These are phyloP conservation scores for Casuarina glauca DNA, from an alignment of 306 rosid genomes.

Conservation along the genomic window DNA sequence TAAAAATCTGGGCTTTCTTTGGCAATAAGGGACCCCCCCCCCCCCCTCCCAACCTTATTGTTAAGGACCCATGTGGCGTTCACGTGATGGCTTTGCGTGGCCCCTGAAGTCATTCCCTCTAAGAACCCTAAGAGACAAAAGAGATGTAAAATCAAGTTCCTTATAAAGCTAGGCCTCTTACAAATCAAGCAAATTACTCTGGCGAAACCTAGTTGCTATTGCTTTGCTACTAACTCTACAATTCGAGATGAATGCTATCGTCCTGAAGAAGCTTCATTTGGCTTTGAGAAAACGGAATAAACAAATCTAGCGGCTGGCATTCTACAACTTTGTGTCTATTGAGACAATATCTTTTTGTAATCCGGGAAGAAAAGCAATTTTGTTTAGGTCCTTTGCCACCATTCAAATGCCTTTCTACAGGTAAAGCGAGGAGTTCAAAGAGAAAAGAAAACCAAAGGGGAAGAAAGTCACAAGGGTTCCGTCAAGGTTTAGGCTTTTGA, in stretches of 20 bases:
- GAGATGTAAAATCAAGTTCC: constrained; percentile 33
- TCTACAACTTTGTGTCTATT: neutral
- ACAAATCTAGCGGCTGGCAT: neutral
- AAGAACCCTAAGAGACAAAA: constrained; percentile 26
- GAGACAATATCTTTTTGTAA: constrained; percentile 27
- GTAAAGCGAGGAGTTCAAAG: constrained; percentile 48
- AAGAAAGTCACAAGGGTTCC: constrained; percentile 38
- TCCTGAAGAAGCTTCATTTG: neutral
- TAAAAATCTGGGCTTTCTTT: constrained; percentile 25
- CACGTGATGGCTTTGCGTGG: constrained; percentile 47
- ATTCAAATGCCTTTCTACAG: constrained; percentile 38
- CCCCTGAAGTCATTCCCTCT: constrained; percentile 26
- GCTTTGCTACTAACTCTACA: too few species aligned
- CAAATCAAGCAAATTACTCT: constrained; percentile 9
- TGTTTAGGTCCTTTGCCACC: constrained; percentile 22
- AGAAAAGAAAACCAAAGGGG: constrained; percentile 26
- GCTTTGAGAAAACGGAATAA: neutral
- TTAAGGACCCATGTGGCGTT: constrained; percentile 34
- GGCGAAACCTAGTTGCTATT: too few species aligned
- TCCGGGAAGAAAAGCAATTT: constrained; percentile 27
- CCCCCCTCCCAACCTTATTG: constrained; percentile 11
- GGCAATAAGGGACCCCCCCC: constrained; percentile 6
- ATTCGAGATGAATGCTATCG: neutral
- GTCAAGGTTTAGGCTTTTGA: constrained; percentile 59
- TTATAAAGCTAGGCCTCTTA: constrained; percentile 28